A percentile compares a stretch with the other conserved stretches of the same genome.
Conservation (phyloP, 2,329 filamentous ascomycete species). For the Teratosphaeria epicoccoides region DNA sequence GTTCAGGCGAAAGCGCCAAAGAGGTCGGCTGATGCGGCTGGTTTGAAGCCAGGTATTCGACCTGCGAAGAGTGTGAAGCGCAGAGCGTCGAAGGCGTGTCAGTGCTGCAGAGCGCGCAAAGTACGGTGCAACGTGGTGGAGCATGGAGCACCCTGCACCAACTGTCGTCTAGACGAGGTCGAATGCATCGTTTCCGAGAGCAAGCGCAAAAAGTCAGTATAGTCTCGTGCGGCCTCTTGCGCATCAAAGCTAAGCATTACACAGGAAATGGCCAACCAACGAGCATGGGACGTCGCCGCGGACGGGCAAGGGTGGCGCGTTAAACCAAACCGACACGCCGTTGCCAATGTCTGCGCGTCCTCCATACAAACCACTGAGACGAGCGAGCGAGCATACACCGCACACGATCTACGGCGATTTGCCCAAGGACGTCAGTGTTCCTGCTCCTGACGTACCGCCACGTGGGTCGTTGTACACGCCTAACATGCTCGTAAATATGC, state of each 20-base stretch:
- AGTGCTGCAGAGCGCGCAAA: slow-evolving; percentile 78
- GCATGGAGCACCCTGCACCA: slow-evolving; percentile 71
- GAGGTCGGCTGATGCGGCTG: slow-evolving; percentile 47
- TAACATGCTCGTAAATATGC: slow-evolving; percentile 23
- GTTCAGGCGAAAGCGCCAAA: slow-evolving; percentile 29
- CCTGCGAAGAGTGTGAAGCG: slow-evolving; percentile 58
- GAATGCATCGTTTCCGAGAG: slow-evolving; percentile 61
- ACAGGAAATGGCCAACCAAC: slow-evolving; percentile 27
- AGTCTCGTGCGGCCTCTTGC: background rate
- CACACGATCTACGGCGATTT: slow-evolving; percentile 42
- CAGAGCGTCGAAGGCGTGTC: slow-evolving; percentile 82
- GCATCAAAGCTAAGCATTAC: background rate
- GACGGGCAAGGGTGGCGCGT: slow-evolving; percentile 4
- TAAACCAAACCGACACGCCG: slow-evolving; percentile 2
- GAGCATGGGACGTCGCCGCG: slow-evolving; percentile 2
- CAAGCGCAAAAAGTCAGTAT: slow-evolving; percentile 63
- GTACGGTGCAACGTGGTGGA: slow-evolving; percentile 91
- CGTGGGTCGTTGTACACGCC: slow-evolving; percentile 18
- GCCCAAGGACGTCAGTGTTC: background rate
- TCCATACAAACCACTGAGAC: slow-evolving; percentile 21
- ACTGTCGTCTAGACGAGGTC: slow-evolving; percentile 71
- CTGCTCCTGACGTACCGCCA: slow-evolving; percentile 5
- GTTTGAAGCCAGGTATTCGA: slow-evolving; percentile 39
- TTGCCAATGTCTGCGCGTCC: slow-evolving; percentile 23
- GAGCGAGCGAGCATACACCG: slow-evolving; percentile 42